Base-by-base conservation (phyloP, 352 stramenopile species). In the Phytophthora podocarpi region DNA sequence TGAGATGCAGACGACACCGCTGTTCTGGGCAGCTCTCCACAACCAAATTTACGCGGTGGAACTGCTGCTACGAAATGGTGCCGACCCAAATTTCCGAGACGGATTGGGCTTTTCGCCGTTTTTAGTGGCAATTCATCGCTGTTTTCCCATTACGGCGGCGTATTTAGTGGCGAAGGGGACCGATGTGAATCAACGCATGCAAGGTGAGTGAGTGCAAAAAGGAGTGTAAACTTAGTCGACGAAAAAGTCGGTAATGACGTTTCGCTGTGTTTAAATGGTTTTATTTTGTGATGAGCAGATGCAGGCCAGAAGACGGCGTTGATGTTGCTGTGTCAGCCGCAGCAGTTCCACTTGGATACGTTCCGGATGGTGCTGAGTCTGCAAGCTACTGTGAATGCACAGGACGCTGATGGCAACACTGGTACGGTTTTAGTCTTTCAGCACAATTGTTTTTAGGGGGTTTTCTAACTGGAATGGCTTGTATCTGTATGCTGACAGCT, bases 41-140 rank as follows among this genome's bases (percentile, higher is more conserved):
- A 91, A 93, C 68, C 82, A 91, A 60, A 90, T 93, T 45, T 93
- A 93, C 54, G 79, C 80, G 0, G 79, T 93, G 4, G 85, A 90
- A 54, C 46, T 93, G 40, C 66, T 93, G 16, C 64, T 91, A 41
- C 78, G 80, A 6, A 53, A 88, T 18, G 78, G 80, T 34, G 85
- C 82, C 13, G 70, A 91, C 42, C 63, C 79, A 6, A 67, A 46
- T 12, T 79, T 90, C 64, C 61, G 58, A 26, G 80, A 93, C 61
- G 52, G 15, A n/a, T 45, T 59, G 11, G 82, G 85, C 0, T 85
- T 86, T 50, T 79, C 75, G 49, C 67, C 82, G 15, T 91, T 91
- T 61, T 67, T 93, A 23, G 53, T 88, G 26, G 76, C 80, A 23
- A 86, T 93, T 52, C 80, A 88, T 67, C 69, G 72, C 28, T 84